These are phyloP conservation scores for Candida lessepsii DNA, from an alignment of 805 yeast species.

Conservation along the genomic window DNA sequence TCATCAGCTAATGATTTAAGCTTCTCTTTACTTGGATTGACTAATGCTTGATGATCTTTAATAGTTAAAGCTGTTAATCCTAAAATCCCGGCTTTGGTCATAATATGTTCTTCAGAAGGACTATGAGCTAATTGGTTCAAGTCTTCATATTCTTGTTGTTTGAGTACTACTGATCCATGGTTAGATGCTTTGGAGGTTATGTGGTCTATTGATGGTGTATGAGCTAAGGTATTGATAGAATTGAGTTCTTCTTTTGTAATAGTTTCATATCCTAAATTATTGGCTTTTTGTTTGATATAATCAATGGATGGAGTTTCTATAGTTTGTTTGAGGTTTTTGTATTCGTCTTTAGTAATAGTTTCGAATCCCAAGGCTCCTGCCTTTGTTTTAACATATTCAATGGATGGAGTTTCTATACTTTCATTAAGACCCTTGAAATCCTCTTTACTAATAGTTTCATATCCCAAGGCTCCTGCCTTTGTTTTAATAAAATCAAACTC, in stretches of 20 bases:
- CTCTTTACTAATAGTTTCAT: too few relatives aligned
- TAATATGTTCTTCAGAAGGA: slow-evolving; percentile 19
- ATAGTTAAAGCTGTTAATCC: slow-evolving; percentile 17
- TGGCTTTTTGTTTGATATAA: slow-evolving; percentile 1
- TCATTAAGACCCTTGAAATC: too few relatives aligned
- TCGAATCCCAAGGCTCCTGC: too few relatives aligned
- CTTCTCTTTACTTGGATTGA: slow-evolving; percentile 9
- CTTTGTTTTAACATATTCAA: too few relatives aligned
- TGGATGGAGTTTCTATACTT: too few relatives aligned
- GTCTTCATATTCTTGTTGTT: slow-evolving; percentile 1
- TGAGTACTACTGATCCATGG: neutral
- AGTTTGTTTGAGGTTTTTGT: neutral
- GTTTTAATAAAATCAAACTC: too few relatives aligned
- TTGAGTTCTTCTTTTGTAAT: slow-evolving; percentile 18
- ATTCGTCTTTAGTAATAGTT: neutral
- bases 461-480: too few relatives aligned
- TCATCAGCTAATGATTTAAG: slow-evolving; percentile 9
- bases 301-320: neutral
- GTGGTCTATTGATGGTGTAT: slow-evolving; percentile 12
- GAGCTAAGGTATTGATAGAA: neutral
- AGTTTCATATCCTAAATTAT: slow-evolving; percentile 20
- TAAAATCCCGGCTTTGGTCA: slow-evolving; percentile 14
- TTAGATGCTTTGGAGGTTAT: slow-evolving; percentile 5
- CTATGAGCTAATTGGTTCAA: neutral
- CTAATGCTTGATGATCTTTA: slow-evolving; percentile 12